Base-by-base conservation (phyloP, 2,329 filamentous ascomycete species). In the Dryadomyces quercivorus region DNA sequence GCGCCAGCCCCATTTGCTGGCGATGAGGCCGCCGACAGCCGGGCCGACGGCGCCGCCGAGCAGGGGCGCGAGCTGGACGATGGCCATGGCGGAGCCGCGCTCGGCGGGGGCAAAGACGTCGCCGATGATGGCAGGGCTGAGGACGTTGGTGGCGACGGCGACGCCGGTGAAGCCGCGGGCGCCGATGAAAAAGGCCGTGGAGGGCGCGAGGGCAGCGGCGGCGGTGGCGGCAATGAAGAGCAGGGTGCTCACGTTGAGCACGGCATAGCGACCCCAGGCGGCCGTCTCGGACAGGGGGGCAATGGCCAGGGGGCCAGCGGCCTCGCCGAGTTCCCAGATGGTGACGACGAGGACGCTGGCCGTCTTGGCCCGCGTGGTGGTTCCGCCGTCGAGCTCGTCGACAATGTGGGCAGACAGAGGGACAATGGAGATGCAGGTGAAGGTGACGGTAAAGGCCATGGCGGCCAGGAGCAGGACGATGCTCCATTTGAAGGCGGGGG, bases 291-390 rank as follows among this genome's bases (percentile, higher is more conserved):
- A 81, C 5, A 85, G 64, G 0, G 84, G 82, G 10, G 80, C 82
- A 61, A 82, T 82, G 2, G 81, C 50, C 2, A 84, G 66, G 0
- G 80, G 80, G 0, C 81, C 81, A 2, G 79, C 75, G 2, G 77
- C 77, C 59, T 83, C 80, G 57, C 84, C 84, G 0, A 87, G 74
- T 57, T 89, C 78, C 73, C 84, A 85, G 56, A 87, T 80, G 0
- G 83, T 86, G 9, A 88, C 81, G 53, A 88, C 80, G 47, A 90
- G 70, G 43, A 78, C 75, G 60, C 70, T 73, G 16, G 75, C 69
- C 0, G 74, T 72, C 55, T 73, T 73, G 64, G 68, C 59, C n/a
- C 67, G 65, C 18, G 61, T 52, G 55, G 70, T 64, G 50, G 74
- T n/a, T 22, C 3, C 15, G 16, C 22, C 20, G 45, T 63, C 61